phyloP scores from a whole-genome alignment of 2,329 filamentous ascomycete species.

The Colletotrichum sp. region DNA sequence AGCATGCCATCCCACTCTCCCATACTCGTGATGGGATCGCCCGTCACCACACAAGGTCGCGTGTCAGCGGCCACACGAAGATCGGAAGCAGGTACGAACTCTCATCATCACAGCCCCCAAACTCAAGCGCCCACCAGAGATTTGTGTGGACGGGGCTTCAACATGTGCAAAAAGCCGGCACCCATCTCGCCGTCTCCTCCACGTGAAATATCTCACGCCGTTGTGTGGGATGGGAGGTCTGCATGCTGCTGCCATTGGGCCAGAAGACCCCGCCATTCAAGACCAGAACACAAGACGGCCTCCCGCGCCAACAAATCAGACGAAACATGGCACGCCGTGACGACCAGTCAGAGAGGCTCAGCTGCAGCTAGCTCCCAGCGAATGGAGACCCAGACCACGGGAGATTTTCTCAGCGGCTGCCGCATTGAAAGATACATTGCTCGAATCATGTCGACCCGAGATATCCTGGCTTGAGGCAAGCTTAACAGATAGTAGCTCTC shows the following conservation, averaged over 20 bases:
- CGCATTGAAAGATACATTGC: background rate
- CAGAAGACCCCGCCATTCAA: background rate
- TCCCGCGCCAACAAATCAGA: constrained; percentile 19
- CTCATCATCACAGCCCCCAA: constrained; percentile 7
- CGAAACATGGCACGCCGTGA: constrained; percentile 1
- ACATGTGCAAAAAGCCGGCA: constrained; percentile 2
- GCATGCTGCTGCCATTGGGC: background rate
- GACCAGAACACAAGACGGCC: background rate
- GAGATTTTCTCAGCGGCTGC: background rate
- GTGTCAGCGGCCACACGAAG: constrained; percentile 15
- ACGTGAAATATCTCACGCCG: background rate
- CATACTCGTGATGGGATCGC: constrained; percentile 11
- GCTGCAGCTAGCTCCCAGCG: background rate
- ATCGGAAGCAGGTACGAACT: constrained; percentile 19
- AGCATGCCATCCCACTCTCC: background rate
- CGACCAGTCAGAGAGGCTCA: constrained; percentile 7
- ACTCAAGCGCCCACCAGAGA: background rate
- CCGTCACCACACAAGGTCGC: constrained; percentile 10
- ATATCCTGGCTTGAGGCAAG: constrained; percentile 6
- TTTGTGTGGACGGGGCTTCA: background rate
- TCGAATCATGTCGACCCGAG: constrained; percentile 11
- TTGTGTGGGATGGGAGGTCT: background rate
- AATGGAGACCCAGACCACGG: background rate
- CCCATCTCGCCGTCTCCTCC: background rate
- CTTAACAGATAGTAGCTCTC: background rate